These are phyloP conservation scores for Collybia nuda DNA, from an alignment of 768 basidiomycete species.

Conservation along the genomic window DNA sequence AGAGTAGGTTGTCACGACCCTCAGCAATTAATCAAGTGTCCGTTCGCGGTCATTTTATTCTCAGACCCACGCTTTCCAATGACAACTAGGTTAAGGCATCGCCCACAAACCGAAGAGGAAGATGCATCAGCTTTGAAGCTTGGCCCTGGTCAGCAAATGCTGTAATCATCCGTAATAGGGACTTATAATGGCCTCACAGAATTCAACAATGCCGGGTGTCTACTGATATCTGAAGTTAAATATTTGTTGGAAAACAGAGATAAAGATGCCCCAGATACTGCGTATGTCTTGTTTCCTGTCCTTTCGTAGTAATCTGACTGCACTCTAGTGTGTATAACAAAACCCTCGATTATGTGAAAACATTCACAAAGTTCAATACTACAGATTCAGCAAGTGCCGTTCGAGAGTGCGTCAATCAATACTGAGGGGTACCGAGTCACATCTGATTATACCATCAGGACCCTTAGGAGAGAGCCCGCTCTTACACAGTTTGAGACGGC, in stretches of 20 bases:
- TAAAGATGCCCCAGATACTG: conserved; percentile 85
- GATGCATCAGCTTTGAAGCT: conserved; percentile 85
- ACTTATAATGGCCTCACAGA: conserved; percentile 39
- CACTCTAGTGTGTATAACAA: conserved; percentile 82
- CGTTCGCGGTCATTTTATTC: background rate
- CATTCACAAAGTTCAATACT: conserved; percentile 87
- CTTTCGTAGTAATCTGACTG: background rate
- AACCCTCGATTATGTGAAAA: conserved; percentile 88
- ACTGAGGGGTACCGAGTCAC: background rate
- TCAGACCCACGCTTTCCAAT: conserved; percentile 24
- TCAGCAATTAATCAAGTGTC: too few species aligned
- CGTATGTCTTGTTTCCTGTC: conserved; percentile 44
- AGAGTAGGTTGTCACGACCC: too few species aligned
- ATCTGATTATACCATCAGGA: conserved; percentile 40
- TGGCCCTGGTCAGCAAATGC: conserved; percentile 53
- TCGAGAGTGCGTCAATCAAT: conserved; percentile 67
- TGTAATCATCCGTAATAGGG: background rate
- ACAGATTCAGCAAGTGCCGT: conserved; percentile 83
- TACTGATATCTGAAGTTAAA: conserved; percentile 91
- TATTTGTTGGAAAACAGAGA: conserved; percentile 85
- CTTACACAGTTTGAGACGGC: conserved; percentile 91
- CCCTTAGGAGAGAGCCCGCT: conserved; percentile 73
- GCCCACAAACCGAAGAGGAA: conserved; percentile 72
- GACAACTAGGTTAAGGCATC: conserved; percentile 66
- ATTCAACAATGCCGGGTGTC: conserved; percentile 89